Evolutionary conservation across 495 filamentous ascomycete genomes (phyloP), one percentile per base, ranked within the genome.

Genomic region (Hypoxylon trugodes): DNA sequence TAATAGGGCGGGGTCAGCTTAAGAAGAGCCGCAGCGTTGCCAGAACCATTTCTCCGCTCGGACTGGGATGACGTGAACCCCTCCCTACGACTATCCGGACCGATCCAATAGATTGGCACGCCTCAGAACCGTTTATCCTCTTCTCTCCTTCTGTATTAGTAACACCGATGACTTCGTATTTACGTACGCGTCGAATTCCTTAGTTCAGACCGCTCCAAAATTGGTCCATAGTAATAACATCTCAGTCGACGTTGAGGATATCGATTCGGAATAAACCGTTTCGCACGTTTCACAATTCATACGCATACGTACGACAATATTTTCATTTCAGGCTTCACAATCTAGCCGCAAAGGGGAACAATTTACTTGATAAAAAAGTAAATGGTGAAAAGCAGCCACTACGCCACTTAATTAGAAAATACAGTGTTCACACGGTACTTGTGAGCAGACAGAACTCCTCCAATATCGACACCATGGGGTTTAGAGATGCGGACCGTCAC

Each of bases 401-500:
- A 48, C 26, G 30, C 22, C 26, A 16, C 28, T 33, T 33, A 48
- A n/a, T n/a, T n/a, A n/a, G n/a, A n/a, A n/a, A n/a, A n/a, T n/a
- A n/a, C n/a, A n/a, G n/a, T n/a, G n/a, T n/a, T n/a, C n/a, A n/a
- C n/a, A n/a, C n/a, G n/a, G 28, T 10, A 30, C 28, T 4, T 30
- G 28, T 30, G 28, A 5, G 4, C 4, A 30, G 32, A 54, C 12
- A 16, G 8, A 6, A 21, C 41, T 46, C 51, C 21, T 24, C 52
- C 13, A 45, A 58, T 22, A 9, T 56, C 66, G 18, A 22, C 66
- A 74, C 18, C 25, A 84, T 85, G 81, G 59, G 70, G 52, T 68
- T 76, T 32, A 53, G 61, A 66, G 80, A 80, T 68, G 70, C 77
- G 62, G 76, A 81, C 19, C 86, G 81, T 61, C 81, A 85, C 65